Conservation (phyloP, 495 filamentous ascomycete species). For the Hamigera avellanea region DNA sequence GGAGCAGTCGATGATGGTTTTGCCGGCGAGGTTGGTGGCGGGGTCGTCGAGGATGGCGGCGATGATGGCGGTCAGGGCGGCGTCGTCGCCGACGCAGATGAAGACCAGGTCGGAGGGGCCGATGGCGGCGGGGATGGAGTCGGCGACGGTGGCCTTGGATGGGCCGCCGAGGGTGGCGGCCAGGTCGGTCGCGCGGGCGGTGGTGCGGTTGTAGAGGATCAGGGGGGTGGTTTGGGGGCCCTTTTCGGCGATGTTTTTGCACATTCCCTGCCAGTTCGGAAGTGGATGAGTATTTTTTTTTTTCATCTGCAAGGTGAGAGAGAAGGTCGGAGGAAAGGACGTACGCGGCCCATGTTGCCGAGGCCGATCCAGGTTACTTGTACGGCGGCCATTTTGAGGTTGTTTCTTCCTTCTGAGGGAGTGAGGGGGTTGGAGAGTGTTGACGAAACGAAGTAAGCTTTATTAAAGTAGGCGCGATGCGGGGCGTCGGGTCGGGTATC, state of each 20-base stretch:
- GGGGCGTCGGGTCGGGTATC: no score
- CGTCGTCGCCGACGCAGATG: constrained; percentile 71
- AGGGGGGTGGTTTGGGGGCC: constrained; percentile 57
- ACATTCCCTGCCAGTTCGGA: constrained; percentile 57
- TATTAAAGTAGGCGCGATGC: no score
- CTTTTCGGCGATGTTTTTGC: constrained; percentile 69
- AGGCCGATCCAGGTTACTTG: constrained; percentile 66
- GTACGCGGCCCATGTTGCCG: constrained; percentile 83
- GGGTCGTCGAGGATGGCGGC: constrained; percentile 29
- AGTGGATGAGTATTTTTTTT: constrained; percentile 1
- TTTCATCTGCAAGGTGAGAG: no score
- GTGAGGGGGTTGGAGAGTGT: no score
- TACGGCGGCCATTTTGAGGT: constrained; percentile 11
- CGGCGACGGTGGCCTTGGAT: constrained; percentile 48
- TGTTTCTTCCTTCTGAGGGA: no score
- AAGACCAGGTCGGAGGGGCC: constrained; percentile 67
- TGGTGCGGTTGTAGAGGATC: constrained; percentile 71
- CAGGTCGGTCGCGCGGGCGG: constrained; percentile 43
- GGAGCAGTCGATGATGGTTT: constrained; percentile 65
- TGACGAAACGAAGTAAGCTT: no score
- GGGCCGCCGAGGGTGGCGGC: constrained; percentile 35
- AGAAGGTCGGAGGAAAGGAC: no score
- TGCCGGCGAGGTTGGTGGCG: constrained; percentile 27
- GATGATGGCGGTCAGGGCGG: constrained; percentile 44
- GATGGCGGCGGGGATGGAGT: constrained; percentile 54